Evolutionary conservation across 2,329 filamentous ascomycete species (phyloP), one percentile per base, ranked within the genome.

Genomic region (Myriosclerotinia curreyana): DNA sequence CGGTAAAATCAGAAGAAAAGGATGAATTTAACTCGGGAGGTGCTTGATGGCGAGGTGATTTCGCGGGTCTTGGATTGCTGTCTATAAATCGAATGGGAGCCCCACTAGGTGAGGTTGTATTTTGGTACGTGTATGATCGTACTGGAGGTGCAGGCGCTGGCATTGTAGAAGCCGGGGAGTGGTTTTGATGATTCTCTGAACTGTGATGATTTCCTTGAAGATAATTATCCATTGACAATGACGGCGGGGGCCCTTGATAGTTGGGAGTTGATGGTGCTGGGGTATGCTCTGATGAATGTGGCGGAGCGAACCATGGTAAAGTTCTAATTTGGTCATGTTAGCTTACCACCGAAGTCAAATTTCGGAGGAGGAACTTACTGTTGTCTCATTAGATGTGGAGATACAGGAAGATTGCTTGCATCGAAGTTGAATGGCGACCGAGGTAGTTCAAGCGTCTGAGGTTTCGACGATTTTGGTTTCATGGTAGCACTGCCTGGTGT

Each of bases 361-460:
- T 17, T 14, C 14, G 5, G 53, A 31, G 22, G 36, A 28, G 55
- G 34, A 61, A 72, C 72, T 69, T 68, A 74, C 73, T 69, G 66
- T 54, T 71, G 71, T 48, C 72, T 69, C 65, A 74, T 68, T 61
- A 73, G 55, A 12, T 70, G 68, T 20, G 73, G 71, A 31, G 74
- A 72, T 58, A 25, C 69, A 65, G 28, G 73, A 68, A 56, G 73
- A 70, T 67, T 71, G 50, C 56, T 67, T 36, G 70, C 68, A 65
- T 74, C 73, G 56, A 75, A 75, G n/a, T 71, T 74, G 60, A 74
- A 75, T 20, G 69, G 66, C 7, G 71, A 71, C n/a, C 71, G 69
- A 44, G 73, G 72, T 17, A 73, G 66, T 52, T 75, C 73, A 8
- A 73, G 64, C 15, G 65, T 66, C 28, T 68, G 68, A 46, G 70